phyloP scores from a whole-genome alignment of 2,329 filamentous ascomycete species.

The Aplosporella prunicola region DNA sequence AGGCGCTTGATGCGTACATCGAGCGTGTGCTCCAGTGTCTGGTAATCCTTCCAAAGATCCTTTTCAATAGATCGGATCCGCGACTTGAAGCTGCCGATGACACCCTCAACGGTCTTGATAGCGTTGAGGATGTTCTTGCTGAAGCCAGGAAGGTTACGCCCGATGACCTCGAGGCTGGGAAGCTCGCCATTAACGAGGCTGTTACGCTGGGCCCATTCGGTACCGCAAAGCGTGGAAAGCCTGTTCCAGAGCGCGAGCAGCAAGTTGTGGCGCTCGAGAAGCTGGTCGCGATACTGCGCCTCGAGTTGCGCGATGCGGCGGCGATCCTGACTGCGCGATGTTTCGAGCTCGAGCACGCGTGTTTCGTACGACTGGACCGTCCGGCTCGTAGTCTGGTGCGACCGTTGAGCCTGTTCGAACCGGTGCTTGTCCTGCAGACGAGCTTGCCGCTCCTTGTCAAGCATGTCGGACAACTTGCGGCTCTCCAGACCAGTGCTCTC shows the following conservation, averaged over 20 bases:
- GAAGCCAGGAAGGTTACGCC: slow-evolving; percentile 77
- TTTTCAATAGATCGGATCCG: slow-evolving; percentile 80
- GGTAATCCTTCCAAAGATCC: slow-evolving; percentile 84
- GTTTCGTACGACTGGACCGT: slow-evolving; percentile 78
- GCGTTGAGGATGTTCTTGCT: slow-evolving; percentile 81
- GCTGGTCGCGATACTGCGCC: slow-evolving; percentile 72
- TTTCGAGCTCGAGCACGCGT: slow-evolving; percentile 77
- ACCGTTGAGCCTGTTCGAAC: slow-evolving; percentile 81
- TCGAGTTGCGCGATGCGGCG: slow-evolving; percentile 69
- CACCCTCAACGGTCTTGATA: slow-evolving; percentile 74
- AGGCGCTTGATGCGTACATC: slow-evolving; percentile 74
- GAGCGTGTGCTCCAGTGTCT: slow-evolving; percentile 70
- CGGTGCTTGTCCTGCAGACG: slow-evolving; percentile 80
- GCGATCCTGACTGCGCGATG: slow-evolving; percentile 65
- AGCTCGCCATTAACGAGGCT: slow-evolving; percentile 80
- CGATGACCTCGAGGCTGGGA: slow-evolving; percentile 76
- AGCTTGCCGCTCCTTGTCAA: slow-evolving; percentile 80
- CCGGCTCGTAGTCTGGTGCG: slow-evolving; percentile 75
- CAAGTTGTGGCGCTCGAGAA: slow-evolving; percentile 80
- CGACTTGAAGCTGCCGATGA: slow-evolving; percentile 67
- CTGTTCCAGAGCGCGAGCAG: slow-evolving; percentile 78
- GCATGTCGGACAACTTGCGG: slow-evolving; percentile 71
- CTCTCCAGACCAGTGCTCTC: slow-evolving; percentile 84
- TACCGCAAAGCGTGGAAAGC: slow-evolving; percentile 74
- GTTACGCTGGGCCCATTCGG: slow-evolving; percentile 86